phyloP scores from a whole-genome alignment of 768 basidiomycete genomes.

The Mycena metata region DNA sequence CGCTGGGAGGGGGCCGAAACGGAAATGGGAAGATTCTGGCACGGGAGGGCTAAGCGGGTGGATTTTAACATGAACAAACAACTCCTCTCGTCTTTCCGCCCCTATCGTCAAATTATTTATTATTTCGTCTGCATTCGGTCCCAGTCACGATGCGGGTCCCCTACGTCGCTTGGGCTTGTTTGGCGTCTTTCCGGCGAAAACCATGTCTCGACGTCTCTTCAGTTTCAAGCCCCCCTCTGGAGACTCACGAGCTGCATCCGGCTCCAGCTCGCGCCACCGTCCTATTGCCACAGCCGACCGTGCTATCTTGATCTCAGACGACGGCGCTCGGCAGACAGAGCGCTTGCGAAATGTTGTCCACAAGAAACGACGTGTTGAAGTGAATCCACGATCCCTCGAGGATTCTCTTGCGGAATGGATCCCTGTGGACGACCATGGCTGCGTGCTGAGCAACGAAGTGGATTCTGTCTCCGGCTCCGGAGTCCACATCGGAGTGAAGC shows the following conservation, averaged over 20 bases:
- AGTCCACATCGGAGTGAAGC: background rate
- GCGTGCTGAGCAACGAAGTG: background rate
- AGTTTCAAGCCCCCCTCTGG: background rate
- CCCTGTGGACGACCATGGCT: background rate
- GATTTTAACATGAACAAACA: too few relatives aligned
- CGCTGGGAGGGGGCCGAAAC: too few relatives aligned
- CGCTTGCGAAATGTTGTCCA: conserved; percentile 5
- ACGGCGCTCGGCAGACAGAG: background rate
- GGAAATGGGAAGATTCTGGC: too few relatives aligned
- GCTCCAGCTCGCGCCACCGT: too few relatives aligned
- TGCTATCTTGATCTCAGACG: background rate
- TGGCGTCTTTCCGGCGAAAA: too few relatives aligned
- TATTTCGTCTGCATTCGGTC: too few relatives aligned
- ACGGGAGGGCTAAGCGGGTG: too few relatives aligned
- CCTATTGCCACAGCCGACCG: background rate
- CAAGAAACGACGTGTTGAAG: background rate
- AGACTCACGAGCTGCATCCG: background rate
- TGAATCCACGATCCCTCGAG: background rate
- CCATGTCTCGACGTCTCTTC: background rate
- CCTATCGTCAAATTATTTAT: too few relatives aligned
- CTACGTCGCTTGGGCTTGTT: too few relatives aligned
- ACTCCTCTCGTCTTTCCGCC: too few relatives aligned
- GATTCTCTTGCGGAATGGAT: conserved; percentile 5
- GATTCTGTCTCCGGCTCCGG: background rate
- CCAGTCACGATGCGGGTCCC: too few relatives aligned